Percentiles rank a stretch among this genome's conserved stretches.
Conservation (phyloP, 2,329 filamentous ascomycete genomes). For the Phymatotrichopsis omnivora region DNA sequence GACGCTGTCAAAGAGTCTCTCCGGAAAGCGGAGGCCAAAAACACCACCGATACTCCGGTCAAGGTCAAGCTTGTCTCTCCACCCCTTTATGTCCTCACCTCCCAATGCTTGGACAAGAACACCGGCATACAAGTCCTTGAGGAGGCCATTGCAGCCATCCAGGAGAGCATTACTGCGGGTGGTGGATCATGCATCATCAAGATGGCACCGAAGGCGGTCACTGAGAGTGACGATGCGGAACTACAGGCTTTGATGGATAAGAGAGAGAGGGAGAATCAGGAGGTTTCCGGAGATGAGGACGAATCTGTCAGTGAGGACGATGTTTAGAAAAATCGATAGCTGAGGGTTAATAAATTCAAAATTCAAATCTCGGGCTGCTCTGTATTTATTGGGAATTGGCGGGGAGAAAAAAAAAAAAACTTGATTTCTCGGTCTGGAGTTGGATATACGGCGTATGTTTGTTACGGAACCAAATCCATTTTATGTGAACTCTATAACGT, state of each 20-base stretch:
- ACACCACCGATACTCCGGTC: slow-evolving; percentile 85
- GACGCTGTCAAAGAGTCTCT: slow-evolving; percentile 94
- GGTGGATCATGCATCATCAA: slow-evolving; percentile 78
- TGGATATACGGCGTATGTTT: too few species aligned
- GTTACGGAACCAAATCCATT: too few species aligned
- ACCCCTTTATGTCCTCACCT: slow-evolving; percentile 91
- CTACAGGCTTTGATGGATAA: slow-evolving; percentile 98
- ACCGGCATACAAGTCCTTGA: slow-evolving; percentile 75
- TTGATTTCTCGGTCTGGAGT: too few species aligned
- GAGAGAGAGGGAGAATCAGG: slow-evolving; percentile 79
- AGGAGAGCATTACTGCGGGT: slow-evolving; percentile 63
- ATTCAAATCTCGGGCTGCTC: too few species aligned
- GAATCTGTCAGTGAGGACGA: slow-evolving; percentile 92
- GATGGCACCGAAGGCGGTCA: slow-evolving; percentile 99
- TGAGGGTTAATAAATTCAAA: too few species aligned
- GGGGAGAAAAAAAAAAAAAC: too few species aligned
- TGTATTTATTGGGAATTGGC: too few species aligned
- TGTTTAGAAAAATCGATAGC: too few species aligned
- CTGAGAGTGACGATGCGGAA: slow-evolving; percentile 95
- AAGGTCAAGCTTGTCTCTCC: slow-evolving; percentile 98
- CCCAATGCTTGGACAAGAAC: slow-evolving; percentile 87
- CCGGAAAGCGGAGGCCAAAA: slow-evolving; percentile 80
- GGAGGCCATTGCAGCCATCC: slow-evolving; percentile 80
- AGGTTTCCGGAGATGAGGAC: slow-evolving; percentile 96
- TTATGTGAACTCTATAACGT: too few species aligned